phyloP scores from a whole-genome alignment of 805 yeast genomes.

The Aciculoconidium aculeatum region DNA sequence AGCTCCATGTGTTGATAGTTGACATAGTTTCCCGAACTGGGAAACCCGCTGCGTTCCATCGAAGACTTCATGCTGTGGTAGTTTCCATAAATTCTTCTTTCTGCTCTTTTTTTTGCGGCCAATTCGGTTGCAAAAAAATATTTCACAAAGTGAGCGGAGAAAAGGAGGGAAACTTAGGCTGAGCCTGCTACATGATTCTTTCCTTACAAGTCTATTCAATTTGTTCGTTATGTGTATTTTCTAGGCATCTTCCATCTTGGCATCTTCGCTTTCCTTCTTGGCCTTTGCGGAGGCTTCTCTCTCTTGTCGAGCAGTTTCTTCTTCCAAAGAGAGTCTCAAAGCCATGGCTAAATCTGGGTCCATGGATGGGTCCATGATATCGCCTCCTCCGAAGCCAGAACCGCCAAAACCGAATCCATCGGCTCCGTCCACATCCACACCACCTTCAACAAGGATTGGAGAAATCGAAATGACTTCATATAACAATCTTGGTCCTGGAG shows the following conservation, averaged over 20 bases:
- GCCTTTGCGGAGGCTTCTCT: conserved; percentile 46
- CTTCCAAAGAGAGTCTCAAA: conserved; percentile 87
- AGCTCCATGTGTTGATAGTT: no score
- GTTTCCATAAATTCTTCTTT: no score
- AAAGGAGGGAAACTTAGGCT: no score
- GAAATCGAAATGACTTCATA: conserved; percentile 78
- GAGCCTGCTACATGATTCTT: no score
- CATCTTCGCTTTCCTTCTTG: conserved; percentile 14
- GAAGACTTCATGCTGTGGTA: no score
- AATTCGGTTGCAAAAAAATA: no score
- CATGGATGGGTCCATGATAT: conserved; percentile 70
- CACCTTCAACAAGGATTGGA: conserved; percentile 65
- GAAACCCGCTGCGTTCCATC: no score
- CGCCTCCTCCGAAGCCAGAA: conserved; percentile 19
- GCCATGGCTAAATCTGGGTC: conserved; percentile 98
- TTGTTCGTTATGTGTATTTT: no score
- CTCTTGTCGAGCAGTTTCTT: conserved; percentile 88
- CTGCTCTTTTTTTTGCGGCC: no score
- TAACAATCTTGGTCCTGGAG: conserved; percentile 81
- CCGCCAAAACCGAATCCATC: conserved; percentile 41
- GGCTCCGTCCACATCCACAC: conserved; percentile 44
- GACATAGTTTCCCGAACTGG: no score
- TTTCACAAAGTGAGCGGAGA: no score
- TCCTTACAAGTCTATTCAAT: no score
- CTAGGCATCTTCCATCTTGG: conserved; percentile 8